Conservation (phyloP, 1,139 yeast genomes). For the Magnusiomyces magnusii region DNA sequence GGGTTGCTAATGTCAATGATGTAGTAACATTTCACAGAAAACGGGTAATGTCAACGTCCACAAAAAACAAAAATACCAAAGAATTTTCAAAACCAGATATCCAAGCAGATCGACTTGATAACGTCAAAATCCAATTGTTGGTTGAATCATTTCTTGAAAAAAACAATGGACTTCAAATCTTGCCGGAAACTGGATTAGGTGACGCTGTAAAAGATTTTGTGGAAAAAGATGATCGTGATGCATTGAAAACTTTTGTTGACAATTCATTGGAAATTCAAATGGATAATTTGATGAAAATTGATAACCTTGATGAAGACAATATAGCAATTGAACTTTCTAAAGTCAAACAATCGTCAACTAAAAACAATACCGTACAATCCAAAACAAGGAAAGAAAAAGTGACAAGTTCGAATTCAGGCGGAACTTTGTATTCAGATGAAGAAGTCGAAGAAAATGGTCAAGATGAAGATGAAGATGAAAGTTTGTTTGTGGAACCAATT, state of each 20-base stretch:
- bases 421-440: not conserved
- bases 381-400: not conserved
- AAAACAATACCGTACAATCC: not conserved
- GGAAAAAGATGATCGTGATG: conserved; percentile 73
- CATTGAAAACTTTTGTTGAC: conserved; percentile 62
- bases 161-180: conserved; percentile 54
- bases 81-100: not conserved
- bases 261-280: conserved; percentile 58
- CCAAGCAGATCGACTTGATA: conserved; percentile 28
- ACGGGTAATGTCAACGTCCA: conserved; percentile 5
- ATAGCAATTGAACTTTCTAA: not conserved
- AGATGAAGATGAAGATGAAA: not conserved
- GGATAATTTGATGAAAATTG: conserved; percentile 43
- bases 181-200: conserved; percentile 73
- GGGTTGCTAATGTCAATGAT: conserved; percentile 83
- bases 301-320: conserved; percentile 28
- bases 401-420: not conserved
- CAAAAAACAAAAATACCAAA: not conserved
- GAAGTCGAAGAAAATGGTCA: not conserved
- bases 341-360: not conserved
- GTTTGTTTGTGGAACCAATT: not conserved
- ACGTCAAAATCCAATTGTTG: conserved; percentile 48
- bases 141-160: conserved; percentile 50
- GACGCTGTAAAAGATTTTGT: conserved; percentile 66
- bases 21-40: conserved; percentile 47